A percentile compares a stretch with the other conserved stretches of the same genome.
phyloP scores from a whole-genome alignment of 73 alveolate species.

The Durusdinium trenchii region DNA sequence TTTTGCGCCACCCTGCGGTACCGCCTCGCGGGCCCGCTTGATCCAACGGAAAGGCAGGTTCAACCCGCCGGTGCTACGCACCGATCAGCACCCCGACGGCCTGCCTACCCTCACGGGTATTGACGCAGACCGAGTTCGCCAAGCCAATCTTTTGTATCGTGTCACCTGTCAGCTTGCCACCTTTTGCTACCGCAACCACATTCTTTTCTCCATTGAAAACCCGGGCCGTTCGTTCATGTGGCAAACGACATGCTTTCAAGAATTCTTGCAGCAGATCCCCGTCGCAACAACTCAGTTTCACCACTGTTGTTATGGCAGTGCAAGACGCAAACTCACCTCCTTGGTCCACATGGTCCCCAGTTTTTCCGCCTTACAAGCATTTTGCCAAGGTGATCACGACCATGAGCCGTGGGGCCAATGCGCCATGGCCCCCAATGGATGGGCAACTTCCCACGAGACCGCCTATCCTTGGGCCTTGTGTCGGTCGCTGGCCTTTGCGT shows the following conservation, averaged over 20 bases:
- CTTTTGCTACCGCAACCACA: neutral
- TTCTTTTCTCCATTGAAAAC: neutral
- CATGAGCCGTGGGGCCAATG: neutral
- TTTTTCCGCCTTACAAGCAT: neutral
- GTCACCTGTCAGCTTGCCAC: neutral
- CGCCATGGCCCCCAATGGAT: neutral
- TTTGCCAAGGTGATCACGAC: neutral
- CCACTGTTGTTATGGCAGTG: neutral
- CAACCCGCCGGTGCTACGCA: neutral
- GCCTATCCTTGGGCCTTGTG: neutral
- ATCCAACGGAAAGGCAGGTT: neutral
- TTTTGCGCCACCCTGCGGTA: slow-evolving; percentile 1
- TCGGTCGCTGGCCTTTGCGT: neutral
- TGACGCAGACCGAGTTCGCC: neutral
- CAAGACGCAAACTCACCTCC: neutral
- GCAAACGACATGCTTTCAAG: neutral
- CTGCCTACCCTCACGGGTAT: neutral
- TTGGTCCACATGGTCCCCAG: neutral
- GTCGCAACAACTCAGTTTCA: neutral
- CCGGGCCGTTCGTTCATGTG: neutral
- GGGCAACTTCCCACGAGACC: neutral
- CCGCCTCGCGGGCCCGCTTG: neutral
- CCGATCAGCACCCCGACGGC: neutral
- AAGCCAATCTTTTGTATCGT: neutral
- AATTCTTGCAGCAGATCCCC: neutral